Conservation (phyloP, 495 filamentous ascomycete genomes). For the Annulohypoxylon bovei region DNA sequence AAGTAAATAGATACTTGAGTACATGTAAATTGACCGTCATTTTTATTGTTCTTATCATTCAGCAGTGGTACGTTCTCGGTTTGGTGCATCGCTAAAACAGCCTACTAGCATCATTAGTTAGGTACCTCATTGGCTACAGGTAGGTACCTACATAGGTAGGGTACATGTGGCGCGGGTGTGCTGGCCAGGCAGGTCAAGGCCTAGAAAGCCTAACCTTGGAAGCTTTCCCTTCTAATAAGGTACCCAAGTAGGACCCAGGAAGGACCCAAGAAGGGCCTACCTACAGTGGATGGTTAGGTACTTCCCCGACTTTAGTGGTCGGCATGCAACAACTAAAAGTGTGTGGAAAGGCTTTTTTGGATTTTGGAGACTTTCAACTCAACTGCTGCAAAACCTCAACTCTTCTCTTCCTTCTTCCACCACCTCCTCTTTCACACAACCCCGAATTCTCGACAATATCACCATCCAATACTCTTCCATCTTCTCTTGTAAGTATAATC, state of each 20-base stretch:
- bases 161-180: slow-evolving; percentile 23
- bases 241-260: slow-evolving; percentile 6
- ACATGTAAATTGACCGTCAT: slow-evolving; percentile 16
- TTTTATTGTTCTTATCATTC: slow-evolving; percentile 17
- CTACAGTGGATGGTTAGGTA: slow-evolving; percentile 3
- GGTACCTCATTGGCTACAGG: slow-evolving; percentile 20
- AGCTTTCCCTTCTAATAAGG: background rate
- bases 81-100: slow-evolving; percentile 41
- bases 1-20: background rate
- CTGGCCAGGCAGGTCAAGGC: slow-evolving; percentile 22
- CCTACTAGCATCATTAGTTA: slow-evolving; percentile 31
- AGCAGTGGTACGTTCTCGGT: slow-evolving; percentile 40
- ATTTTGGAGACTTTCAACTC: slow-evolving; percentile 41
- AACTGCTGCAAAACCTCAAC: slow-evolving; percentile 48
- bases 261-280: slow-evolving; percentile 9
- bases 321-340: slow-evolving; percentile 46
- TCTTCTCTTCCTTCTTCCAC: slow-evolving; percentile 46
- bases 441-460: slow-evolving; percentile 42
- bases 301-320: slow-evolving; percentile 27
- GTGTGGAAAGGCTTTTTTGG: slow-evolving; percentile 41
- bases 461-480: slow-evolving; percentile 40
- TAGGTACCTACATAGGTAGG: slow-evolving; percentile 8
- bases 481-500: slow-evolving; percentile 38
- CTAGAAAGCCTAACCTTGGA: background rate
- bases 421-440: slow-evolving; percentile 50